Conservation (phyloP, 2,329 filamentous ascomycete genomes). For the Colletotrichum sp. region DNA sequence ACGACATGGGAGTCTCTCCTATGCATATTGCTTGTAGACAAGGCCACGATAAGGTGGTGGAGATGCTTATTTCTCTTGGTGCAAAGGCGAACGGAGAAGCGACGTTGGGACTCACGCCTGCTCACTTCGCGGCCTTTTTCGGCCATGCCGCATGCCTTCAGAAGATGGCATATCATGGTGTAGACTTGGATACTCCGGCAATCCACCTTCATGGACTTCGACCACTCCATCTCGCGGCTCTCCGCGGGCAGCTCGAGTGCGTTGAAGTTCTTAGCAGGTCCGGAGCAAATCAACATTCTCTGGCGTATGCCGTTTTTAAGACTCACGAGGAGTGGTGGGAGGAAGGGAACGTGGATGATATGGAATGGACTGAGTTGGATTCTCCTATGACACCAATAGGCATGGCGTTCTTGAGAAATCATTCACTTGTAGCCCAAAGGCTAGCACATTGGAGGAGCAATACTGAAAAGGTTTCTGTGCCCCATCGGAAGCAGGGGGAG, state of each 20-base stretch:
- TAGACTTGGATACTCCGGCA: neutral
- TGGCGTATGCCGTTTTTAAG: neutral
- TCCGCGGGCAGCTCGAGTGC: neutral
- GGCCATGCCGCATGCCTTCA: neutral
- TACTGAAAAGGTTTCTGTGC: neutral
- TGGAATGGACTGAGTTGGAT: neutral
- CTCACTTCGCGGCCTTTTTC: neutral
- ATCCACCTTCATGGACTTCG: neutral
- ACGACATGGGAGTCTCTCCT: neutral
- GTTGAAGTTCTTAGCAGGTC: neutral
- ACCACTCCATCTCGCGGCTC: neutral
- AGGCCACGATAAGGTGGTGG: neutral
- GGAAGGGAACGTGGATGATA: neutral
- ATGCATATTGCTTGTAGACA: neutral
- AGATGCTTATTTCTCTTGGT: neutral
- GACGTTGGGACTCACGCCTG: neutral
- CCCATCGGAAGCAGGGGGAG: neutral
- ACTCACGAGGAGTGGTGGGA: neutral
- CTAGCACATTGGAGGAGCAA: neutral
- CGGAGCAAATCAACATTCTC: neutral
- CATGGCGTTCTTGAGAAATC: neutral
- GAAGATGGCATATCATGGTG: neutral
- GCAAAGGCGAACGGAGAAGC: rapidly evolving
- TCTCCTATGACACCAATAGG: neutral
- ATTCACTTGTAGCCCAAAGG: neutral